Percentiles rank a stretch among this genome's conserved stretches.
phyloP scores from a whole-genome alignment of 257 asterid species.

The Paulownia fortunei region DNA sequence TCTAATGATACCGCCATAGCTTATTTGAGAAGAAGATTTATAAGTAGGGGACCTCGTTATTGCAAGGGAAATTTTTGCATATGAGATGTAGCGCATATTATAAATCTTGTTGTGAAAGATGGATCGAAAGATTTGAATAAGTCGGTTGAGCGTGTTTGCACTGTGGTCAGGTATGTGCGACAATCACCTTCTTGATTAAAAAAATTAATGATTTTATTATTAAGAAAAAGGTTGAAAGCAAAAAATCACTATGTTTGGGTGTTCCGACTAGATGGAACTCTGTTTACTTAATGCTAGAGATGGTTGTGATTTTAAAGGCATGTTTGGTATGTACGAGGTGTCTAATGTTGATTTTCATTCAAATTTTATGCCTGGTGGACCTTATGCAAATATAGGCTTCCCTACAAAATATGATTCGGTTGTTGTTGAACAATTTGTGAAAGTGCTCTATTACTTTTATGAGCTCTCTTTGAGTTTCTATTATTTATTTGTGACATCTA shows the following conservation, averaged over 20 bases:
- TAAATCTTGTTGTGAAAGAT: slow-evolving; percentile 22
- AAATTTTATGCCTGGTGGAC: background rate
- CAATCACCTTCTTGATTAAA: background rate
- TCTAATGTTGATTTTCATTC: background rate
- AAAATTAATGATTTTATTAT: background rate
- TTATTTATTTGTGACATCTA: background rate
- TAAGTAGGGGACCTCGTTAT: background rate
- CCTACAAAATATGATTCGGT: slow-evolving; percentile 4
- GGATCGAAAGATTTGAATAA: background rate
- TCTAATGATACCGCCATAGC: background rate
- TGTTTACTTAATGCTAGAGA: background rate
- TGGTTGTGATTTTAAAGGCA: background rate
- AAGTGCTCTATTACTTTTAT: background rate
- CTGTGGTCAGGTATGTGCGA: too few species aligned
- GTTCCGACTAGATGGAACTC: slow-evolving; percentile 3
- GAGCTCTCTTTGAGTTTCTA: background rate
- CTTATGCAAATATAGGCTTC: background rate
- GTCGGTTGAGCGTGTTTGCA: background rate
- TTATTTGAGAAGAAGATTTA: background rate
- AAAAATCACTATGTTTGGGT: background rate
- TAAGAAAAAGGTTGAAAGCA: background rate
- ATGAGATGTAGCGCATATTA: slow-evolving; percentile 23
- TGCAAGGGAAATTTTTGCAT: background rate
- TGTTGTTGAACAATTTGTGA: background rate
- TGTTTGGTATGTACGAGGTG: background rate